A percentile compares a stretch with the other conserved stretches of the same genome.
phyloP scores from a whole-genome alignment of 345 rosid species.

The Syzygium aromaticum region DNA sequence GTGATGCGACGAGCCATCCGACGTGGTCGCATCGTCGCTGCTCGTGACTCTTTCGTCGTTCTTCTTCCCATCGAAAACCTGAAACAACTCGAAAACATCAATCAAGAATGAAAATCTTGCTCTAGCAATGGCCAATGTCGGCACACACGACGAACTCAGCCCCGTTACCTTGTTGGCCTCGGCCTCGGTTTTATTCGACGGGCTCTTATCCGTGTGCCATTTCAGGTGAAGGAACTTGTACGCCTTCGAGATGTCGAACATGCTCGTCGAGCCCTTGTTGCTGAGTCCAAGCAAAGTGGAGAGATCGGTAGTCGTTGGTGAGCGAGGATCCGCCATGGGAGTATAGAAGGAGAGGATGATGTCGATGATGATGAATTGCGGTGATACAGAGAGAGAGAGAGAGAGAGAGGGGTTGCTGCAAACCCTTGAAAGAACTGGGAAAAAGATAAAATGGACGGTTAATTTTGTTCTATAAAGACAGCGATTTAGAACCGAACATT shows the following conservation, averaged over 20 bases:
- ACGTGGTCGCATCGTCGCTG: conserved; percentile 11
- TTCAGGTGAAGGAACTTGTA: conserved; percentile 52
- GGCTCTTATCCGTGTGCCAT: conserved; percentile 25
- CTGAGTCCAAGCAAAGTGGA: not conserved
- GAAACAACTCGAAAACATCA: not conserved
- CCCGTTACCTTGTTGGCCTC: conserved; percentile 11
- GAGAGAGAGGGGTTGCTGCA: not conserved
- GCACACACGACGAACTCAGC: not conserved
- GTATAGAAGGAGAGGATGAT: not conserved
- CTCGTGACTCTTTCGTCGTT: conserved; percentile 15
- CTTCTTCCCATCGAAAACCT: not conserved
- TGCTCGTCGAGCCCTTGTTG: not conserved
- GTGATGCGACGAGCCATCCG: not conserved
- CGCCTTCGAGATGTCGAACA: conserved; percentile 32
- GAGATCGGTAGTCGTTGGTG: conserved; percentile 3
- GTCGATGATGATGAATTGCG: not conserved
- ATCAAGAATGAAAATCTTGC: not conserved
- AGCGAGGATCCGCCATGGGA: conserved; percentile 7
- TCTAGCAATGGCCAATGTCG: not conserved
- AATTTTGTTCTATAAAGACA: not conserved
- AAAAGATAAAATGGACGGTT: not conserved
- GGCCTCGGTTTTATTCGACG: conserved; percentile 18
- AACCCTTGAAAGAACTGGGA: not conserved
- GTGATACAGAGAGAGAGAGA: not conserved
- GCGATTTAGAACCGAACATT: not conserved